A percentile compares a stretch with the other conserved stretches of the same genome.
Conservation (phyloP, 73 alveolate species). For the Tetrahymena malaccensis region DNA sequence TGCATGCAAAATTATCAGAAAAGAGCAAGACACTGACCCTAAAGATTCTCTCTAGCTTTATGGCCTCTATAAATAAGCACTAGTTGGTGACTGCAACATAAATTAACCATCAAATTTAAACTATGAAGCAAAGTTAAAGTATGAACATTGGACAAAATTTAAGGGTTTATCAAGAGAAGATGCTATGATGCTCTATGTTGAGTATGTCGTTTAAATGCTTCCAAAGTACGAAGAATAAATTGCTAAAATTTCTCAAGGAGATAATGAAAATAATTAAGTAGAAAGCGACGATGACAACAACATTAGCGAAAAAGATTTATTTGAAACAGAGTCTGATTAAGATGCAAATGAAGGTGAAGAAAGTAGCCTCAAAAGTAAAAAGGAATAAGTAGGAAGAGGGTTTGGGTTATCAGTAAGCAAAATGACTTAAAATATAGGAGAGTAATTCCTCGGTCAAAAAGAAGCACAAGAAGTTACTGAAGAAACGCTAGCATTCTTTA, state of each 20-base stretch:
- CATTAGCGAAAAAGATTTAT: neutral
- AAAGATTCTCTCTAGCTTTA: neutral
- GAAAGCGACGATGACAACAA: neutral
- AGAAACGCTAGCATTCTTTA: neutral
- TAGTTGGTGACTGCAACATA: neutral
- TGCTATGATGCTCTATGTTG: neutral
- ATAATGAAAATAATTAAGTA: neutral
- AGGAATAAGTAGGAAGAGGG: neutral
- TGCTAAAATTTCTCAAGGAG: neutral
- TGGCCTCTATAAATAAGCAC: neutral
- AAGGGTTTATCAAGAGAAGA: neutral
- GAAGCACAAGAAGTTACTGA: neutral
- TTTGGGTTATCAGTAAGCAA: neutral
- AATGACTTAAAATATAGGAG: neutral
- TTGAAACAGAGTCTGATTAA: neutral
- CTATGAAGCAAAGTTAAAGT: neutral
- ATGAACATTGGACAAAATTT: neutral
- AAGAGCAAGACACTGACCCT: neutral
- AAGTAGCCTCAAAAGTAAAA: neutral
- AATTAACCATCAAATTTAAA: neutral
- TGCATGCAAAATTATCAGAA: neutral
- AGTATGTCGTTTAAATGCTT: neutral
- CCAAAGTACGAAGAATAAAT: neutral
- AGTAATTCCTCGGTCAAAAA: neutral
- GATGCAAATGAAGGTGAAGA: neutral